Conservation (phyloP, 441 rosid species). For the Syzygium syzygioides region DNA sequence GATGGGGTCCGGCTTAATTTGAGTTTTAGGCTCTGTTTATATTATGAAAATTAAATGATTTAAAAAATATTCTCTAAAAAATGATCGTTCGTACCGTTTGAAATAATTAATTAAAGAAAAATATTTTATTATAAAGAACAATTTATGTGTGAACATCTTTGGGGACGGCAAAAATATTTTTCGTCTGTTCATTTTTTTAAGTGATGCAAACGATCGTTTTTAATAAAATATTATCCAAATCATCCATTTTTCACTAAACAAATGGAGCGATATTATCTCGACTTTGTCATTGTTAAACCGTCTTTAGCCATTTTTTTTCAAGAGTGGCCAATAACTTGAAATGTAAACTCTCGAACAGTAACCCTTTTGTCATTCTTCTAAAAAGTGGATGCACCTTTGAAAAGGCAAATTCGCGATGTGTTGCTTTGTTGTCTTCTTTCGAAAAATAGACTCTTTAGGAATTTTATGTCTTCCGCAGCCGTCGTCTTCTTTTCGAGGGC, state of each 20-base stretch:
- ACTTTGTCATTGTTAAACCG: fast-evolving
- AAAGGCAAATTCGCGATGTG: background rate
- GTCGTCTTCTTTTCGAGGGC: background rate
- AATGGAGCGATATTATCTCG: background rate
- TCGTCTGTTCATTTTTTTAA: background rate
- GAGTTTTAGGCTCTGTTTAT: background rate
- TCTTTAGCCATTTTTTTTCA: background rate
- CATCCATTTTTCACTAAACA: fast-evolving
- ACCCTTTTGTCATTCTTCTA: background rate
- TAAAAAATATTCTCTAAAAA: fast-evolving
- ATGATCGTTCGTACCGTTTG: fast-evolving
- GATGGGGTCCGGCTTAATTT: background rate
- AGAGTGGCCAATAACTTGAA: background rate
- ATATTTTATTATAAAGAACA: background rate
- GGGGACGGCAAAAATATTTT: background rate
- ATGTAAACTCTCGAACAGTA: background rate
- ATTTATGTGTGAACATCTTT: background rate
- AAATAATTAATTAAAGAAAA: background rate
- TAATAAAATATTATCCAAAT: background rate
- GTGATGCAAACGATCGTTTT: fast-evolving
- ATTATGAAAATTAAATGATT: background rate
- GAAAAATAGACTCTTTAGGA: background rate
- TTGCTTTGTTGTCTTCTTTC: background rate
- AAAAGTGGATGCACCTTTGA: background rate
- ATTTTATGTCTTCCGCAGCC: background rate